Evolutionary conservation across 2,329 filamentous ascomycete genomes (phyloP).

Genomic region (Fusarium algeriense): DNA sequence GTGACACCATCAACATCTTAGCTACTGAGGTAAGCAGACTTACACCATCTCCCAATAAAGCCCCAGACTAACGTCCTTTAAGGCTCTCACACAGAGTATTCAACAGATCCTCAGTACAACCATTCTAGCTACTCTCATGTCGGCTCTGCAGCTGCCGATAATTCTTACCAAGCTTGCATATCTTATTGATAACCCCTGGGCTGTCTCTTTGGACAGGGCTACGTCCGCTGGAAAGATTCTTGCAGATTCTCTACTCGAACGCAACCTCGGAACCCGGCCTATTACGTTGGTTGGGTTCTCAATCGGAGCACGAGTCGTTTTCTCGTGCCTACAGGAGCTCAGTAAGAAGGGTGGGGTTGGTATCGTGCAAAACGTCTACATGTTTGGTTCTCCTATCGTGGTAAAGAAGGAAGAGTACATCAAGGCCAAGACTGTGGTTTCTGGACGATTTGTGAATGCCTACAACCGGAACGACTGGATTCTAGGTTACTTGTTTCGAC

Average conservation of each 20-base stretch:
- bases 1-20: slow-evolving; percentile 97
- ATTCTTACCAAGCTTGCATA: slow-evolving; percentile 94
- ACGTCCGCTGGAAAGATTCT: slow-evolving; percentile 90
- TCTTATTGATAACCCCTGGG: slow-evolving; percentile 98
- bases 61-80: slow-evolving; percentile 51
- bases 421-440: slow-evolving; percentile 82
- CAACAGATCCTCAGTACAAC: slow-evolving; percentile 95
- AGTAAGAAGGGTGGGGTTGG: slow-evolving; percentile 86
- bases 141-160: slow-evolving; percentile 90
- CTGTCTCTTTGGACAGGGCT: slow-evolving; percentile 92
- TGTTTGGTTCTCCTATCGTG: slow-evolving; percentile 93
- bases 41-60: neutral
- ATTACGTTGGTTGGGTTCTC: slow-evolving; percentile 97
- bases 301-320: slow-evolving; percentile 90
- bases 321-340: slow-evolving; percentile 89
- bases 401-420: slow-evolving; percentile 92
- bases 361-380: slow-evolving; percentile 92
- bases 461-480: slow-evolving; percentile 98
- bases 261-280: slow-evolving; percentile 89
- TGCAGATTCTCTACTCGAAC: slow-evolving; percentile 91
- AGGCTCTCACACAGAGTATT: slow-evolving; percentile 92
- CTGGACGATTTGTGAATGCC: slow-evolving; percentile 94
- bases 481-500: slow-evolving; percentile 91
- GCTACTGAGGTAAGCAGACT: slow-evolving; percentile 84
- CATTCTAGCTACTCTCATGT: slow-evolving; percentile 89